Base-by-base conservation (phyloP, 768 basidiomycete genomes). In the Trametopsis cervina region DNA sequence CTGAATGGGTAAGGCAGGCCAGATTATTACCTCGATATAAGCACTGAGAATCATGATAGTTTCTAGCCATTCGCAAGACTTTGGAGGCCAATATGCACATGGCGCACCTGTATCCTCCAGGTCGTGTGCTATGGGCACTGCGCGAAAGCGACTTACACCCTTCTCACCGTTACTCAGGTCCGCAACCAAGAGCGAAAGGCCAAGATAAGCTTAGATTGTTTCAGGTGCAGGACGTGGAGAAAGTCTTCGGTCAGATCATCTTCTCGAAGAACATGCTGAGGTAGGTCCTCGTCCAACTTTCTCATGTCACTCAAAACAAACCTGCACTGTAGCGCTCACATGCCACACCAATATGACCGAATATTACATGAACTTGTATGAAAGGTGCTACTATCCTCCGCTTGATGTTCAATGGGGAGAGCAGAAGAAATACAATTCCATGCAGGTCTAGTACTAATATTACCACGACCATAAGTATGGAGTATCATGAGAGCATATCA, bases 251-350 rank as follows among this genome's bases (percentile, higher is more conserved):
- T 13, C 87, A 91, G 64, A 78, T 91, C 48, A 77, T 89, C 4
- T 91, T 91, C 65, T 79, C 87, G 26, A 73, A 73, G 61, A 83
- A 87, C 60, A 91, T 92, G 89, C 69, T 92, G 51, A 82, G 79
- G 85, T 83, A 53, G 27, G 76, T 67, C 9, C 15, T 33, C 29
- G 29, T 33, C 29, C 29, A 33, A 7, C 29, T 52, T 52, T 37
- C 23, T 37, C n/a, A 9, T 35, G 24, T 35, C 15, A 27, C 12
- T 20, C 20, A 12, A 17, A 18, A 13, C 22, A 11, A 53, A 23
- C 44, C 38, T 35, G 7, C 29, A 7, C 15, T 36, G 27, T 12
- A 40, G 29, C 23, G 17, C 36, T 49, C 29, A 47, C 66, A 89
- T 52, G 66, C 86, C 89, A 18, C 81, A 91, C 58, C 81, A 83